Percentiles rank a stretch among this genome's conserved stretches.
phyloP scores from a whole-genome alignment of 805 yeast species.

The Cyberlindnera meyerae region DNA sequence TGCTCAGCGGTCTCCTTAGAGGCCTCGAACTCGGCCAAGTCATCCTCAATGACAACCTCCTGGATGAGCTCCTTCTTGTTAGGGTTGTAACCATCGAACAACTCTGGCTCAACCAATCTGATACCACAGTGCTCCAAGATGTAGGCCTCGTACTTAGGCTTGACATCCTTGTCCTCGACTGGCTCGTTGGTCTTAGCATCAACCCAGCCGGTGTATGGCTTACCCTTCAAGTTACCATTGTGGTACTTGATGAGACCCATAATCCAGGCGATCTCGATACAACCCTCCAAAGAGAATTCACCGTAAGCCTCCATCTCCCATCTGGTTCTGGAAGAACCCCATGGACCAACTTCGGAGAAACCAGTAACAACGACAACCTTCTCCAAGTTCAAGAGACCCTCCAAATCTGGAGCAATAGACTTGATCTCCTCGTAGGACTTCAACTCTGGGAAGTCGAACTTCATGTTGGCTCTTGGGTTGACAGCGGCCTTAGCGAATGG shows the following conservation, averaged over 20 bases:
- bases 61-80: slow-evolving; percentile 88
- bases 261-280: slow-evolving; percentile 99
- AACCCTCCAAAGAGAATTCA: slow-evolving; percentile 93
- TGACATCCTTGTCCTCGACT: slow-evolving; percentile 91
- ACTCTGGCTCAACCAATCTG: slow-evolving; percentile 92
- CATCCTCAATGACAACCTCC: slow-evolving; percentile 95
- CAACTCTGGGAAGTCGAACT: slow-evolving; percentile 87
- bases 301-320: slow-evolving; percentile 99
- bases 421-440: slow-evolving; percentile 73
- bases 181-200: slow-evolving; percentile 91
- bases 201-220: slow-evolving; percentile 95
- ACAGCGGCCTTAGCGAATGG: slow-evolving; percentile 73
- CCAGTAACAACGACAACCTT: slow-evolving; percentile 94
- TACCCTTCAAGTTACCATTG: slow-evolving; percentile 84
- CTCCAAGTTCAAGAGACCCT: slow-evolving; percentile 89
- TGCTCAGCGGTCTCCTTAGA: slow-evolving; percentile 94
- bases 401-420: slow-evolving; percentile 64
- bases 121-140: slow-evolving; percentile 94
- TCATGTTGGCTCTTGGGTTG: slow-evolving; percentile 93
- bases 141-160: slow-evolving; percentile 82
- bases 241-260: slow-evolving; percentile 97
- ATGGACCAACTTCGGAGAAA: slow-evolving; percentile 97
- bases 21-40: slow-evolving; percentile 91
- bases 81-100: slow-evolving; percentile 93
- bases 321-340: slow-evolving; percentile 98